These are phyloP conservation scores for Pseudocercospora fijiensis DNA, from an alignment of 2,329 filamentous ascomycete genomes.

Conservation along the genomic window DNA sequence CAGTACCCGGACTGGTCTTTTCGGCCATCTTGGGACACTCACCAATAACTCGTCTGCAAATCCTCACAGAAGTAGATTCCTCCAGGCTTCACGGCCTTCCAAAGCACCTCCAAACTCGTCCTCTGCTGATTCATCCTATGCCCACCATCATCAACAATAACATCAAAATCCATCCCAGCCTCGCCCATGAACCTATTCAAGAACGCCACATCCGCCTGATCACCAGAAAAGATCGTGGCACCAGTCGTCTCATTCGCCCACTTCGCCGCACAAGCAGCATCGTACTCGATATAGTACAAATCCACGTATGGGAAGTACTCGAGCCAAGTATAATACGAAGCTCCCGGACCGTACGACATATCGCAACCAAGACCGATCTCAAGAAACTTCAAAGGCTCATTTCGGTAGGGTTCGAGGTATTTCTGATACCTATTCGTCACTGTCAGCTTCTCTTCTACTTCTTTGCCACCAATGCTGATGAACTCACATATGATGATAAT, in stretches of 20 bases:
- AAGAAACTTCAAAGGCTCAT: slow-evolving; percentile 42
- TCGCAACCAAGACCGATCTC: slow-evolving; percentile 47
- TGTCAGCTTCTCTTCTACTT: background rate
- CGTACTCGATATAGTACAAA: slow-evolving; percentile 46
- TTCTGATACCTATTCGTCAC: slow-evolving; percentile 39
- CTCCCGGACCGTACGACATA: slow-evolving; percentile 42
- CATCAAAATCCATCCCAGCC: slow-evolving; percentile 41
- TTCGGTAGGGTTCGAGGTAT: slow-evolving; percentile 38
- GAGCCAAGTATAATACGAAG: slow-evolving; percentile 45
- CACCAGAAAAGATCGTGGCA: slow-evolving; percentile 44
- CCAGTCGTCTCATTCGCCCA: slow-evolving; percentile 40
- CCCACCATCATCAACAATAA: slow-evolving; percentile 46
- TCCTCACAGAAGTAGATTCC: slow-evolving; percentile 34
- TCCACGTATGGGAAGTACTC: slow-evolving; percentile 44
- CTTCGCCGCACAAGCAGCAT: slow-evolving; percentile 40
- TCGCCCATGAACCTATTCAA: slow-evolving; percentile 40
- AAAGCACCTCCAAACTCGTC: slow-evolving; percentile 40
- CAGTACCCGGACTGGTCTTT: background rate
- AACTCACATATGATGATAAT: slow-evolving; percentile 41
- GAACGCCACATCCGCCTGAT: slow-evolving; percentile 43
- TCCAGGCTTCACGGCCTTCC: slow-evolving; percentile 41
- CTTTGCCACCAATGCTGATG: background rate
- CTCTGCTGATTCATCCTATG: slow-evolving; percentile 45
- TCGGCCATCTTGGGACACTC: background rate
- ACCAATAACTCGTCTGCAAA: slow-evolving; percentile 30